Conservation (phyloP, 108 stramenopile genomes). For the Mediolabrus comicus region DNA sequence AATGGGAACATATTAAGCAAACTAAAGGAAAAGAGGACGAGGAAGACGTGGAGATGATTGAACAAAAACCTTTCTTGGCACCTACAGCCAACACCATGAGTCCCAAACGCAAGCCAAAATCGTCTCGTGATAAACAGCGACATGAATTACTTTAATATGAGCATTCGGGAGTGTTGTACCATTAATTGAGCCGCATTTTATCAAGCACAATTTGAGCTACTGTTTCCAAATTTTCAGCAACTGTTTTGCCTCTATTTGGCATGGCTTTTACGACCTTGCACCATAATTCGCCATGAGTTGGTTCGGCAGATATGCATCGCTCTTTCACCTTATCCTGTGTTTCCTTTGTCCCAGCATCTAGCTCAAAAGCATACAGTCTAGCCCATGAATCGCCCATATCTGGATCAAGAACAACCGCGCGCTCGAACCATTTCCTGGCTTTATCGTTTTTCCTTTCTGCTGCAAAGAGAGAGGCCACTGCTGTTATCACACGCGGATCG, state of each 20-base stretch:
- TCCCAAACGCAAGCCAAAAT: constrained; percentile 4
- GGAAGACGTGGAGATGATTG: constrained; percentile 24
- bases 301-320: constrained; percentile 82
- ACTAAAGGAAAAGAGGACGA: constrained; percentile 24
- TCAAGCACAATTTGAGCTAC: constrained; percentile 47
- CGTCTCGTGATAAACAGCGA: constrained; percentile 7
- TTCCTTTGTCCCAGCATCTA: constrained; percentile 63
- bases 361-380: constrained; percentile 87
- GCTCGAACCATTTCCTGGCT: constrained; percentile 96
- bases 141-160: constrained; percentile 3
- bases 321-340: constrained; percentile 67
- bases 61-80: constrained; percentile 30
- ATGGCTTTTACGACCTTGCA: constrained; percentile 76
- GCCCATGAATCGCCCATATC: constrained; percentile 95
- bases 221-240: constrained; percentile 60
- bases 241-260: constrained; percentile 57
- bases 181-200: constrained; percentile 27
- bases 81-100: constrained; percentile 24
- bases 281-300: constrained; percentile 95
- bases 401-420: constrained; percentile 87
- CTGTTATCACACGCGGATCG: constrained; percentile 87
- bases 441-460: constrained; percentile 88
- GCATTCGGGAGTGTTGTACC: background rate
- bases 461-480: constrained; percentile 93
- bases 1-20: constrained; percentile 90